Percentiles rank a stretch among this genome's conserved stretches.
phyloP scores from a whole-genome alignment of 345 rosid species.

The Conringia planisiliqua region DNA sequence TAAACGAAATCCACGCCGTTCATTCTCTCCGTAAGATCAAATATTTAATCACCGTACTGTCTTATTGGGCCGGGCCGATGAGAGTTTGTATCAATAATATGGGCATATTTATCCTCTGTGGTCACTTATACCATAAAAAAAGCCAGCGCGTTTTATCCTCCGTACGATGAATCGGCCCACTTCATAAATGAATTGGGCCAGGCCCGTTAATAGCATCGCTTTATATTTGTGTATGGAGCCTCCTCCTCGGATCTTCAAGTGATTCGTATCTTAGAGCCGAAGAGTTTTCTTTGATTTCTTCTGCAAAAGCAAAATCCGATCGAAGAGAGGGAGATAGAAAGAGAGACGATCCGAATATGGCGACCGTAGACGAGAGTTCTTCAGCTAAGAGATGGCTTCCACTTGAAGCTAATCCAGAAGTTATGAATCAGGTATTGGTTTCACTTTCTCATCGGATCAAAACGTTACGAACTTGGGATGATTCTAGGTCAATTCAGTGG shows the following conservation, averaged over 20 bases:
- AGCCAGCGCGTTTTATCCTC: no score
- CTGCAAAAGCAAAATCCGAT: slow-evolving; percentile 2
- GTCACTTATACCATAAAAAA: no score
- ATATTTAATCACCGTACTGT: neutral
- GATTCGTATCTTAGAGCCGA: slow-evolving; percentile 12
- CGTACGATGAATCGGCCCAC: neutral
- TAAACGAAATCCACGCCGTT: neutral
- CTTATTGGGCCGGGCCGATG: neutral
- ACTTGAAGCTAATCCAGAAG: slow-evolving; percentile 95
- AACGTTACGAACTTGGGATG: neutral
- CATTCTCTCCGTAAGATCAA: neutral
- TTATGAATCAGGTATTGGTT: slow-evolving; percentile 84
- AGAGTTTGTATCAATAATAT: no score
- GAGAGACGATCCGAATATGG: slow-evolving; percentile 41
- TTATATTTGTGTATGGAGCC: neutral
- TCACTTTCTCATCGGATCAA: neutral
- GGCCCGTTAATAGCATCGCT: neutral
- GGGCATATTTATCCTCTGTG: no score
- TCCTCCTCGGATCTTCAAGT: neutral
- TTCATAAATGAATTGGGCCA: neutral
- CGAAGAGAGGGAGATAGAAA: neutral
- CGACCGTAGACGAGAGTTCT: slow-evolving; percentile 48
- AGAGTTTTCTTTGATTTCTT: neutral
- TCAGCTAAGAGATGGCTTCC: slow-evolving; percentile 93
- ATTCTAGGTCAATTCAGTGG: neutral